Evolutionary conservation across 305 asterid species (phyloP).

Genomic region (Withania somnifera): DNA sequence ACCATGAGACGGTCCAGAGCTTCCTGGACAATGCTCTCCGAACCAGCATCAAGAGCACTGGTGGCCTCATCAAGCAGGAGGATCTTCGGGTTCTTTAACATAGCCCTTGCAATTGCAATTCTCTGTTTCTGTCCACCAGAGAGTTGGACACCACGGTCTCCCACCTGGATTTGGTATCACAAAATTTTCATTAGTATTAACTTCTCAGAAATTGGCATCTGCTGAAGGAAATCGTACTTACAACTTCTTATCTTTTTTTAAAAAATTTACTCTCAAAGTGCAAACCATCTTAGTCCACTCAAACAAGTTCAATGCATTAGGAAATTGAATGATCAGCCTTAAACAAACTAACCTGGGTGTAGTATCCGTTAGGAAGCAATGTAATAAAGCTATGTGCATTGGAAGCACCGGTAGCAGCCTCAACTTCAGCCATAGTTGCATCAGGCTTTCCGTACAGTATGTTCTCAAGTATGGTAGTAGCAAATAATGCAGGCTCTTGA

Average conservation of each 20-base stretch:
- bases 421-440: conserved; percentile 88
- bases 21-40: conserved; percentile 89
- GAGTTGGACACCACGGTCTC: conserved; percentile 93
- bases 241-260: no score
- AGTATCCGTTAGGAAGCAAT: conserved; percentile 84
- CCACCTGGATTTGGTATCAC: conserved; percentile 40
- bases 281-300: no score
- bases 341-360: conserved; percentile 55
- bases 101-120: conserved; percentile 89
- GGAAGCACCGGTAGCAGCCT: conserved; percentile 91
- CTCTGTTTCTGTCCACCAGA: conserved; percentile 96
- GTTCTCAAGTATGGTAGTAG: conserved; percentile 92
- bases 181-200: background rate
- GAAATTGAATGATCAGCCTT: background rate
- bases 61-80: conserved; percentile 96
- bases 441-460: conserved; percentile 89
- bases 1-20: conserved; percentile 94
- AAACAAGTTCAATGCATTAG: background rate
- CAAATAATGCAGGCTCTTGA: conserved; percentile 98
- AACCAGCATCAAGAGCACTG: conserved; percentile 81
- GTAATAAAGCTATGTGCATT: conserved; percentile 90
- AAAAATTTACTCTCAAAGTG: no score
- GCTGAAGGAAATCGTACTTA: no score
- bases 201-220: no score
- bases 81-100: conserved; percentile 82